These are phyloP conservation scores for Sarcocystis neurona DNA, from an alignment of 169 alveolate genomes.

Conservation along the genomic window DNA sequence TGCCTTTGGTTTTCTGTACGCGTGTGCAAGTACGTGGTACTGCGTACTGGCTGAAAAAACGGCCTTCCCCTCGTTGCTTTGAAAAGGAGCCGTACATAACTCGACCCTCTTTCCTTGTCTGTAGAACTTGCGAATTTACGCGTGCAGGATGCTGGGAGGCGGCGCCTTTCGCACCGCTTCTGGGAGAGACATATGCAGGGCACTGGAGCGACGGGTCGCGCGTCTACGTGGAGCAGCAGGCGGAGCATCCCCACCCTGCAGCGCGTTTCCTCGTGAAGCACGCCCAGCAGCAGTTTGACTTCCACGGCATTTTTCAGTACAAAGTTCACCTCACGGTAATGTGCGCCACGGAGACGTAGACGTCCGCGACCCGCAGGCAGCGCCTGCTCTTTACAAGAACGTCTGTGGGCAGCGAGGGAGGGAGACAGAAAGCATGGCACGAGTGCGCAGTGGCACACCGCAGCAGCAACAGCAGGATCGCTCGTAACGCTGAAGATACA, in stretches of 20 bases:
- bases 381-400: too few relatives aligned
- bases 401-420: too few relatives aligned
- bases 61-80: too few relatives aligned
- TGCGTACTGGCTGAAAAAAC: too few relatives aligned
- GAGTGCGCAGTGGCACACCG: too few relatives aligned
- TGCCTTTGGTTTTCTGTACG: too few relatives aligned
- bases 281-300: background rate
- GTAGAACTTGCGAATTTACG: background rate
- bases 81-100: background rate
- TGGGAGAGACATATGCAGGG: conserved; percentile 16
- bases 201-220: background rate
- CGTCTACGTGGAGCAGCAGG: conserved; percentile 4
- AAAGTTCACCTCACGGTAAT: background rate
- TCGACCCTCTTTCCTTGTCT: background rate
- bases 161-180: background rate
- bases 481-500: too few relatives aligned
- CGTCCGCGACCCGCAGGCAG: too few relatives aligned
- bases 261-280: background rate
- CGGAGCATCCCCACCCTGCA: background rate
- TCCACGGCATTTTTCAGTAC: background rate
- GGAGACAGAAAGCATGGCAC: too few relatives aligned
- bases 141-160: background rate
- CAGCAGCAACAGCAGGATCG: too few relatives aligned
- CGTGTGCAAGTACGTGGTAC: too few relatives aligned
- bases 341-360: too few relatives aligned